Conservation (phyloP, 1,284 basidiomycete genomes). For the Marasmius oreades region DNA sequence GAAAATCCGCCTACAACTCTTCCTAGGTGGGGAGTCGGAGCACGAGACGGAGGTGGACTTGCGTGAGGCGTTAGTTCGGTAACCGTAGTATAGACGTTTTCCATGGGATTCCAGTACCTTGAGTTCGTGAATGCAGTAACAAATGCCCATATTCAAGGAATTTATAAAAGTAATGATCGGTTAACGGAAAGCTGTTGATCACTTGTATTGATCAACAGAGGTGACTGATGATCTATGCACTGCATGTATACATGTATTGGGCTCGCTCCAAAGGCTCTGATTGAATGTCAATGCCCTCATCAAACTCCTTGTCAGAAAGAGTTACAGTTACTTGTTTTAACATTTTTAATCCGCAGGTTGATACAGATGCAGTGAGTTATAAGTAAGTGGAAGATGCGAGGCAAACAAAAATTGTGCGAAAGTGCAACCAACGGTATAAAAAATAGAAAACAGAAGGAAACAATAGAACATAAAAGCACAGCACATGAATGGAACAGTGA, state of each 20-base stretch:
- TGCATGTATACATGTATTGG: too few relatives aligned
- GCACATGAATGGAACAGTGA: not conserved
- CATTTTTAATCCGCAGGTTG: conserved; percentile 4
- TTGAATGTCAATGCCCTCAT: too few relatives aligned
- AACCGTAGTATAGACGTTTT: not conserved
- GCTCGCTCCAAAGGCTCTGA: too few relatives aligned
- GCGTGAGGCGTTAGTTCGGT: not conserved
- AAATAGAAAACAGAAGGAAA: not conserved
- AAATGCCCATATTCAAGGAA: too few relatives aligned
- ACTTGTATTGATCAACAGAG: too few relatives aligned
- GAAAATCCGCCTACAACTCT: not conserved
- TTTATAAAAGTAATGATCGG: too few relatives aligned
- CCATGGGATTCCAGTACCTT: not conserved
- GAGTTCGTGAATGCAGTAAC: not conserved
- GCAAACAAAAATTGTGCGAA: not conserved
- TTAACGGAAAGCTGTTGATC: too few relatives aligned
- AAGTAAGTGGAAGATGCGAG: not conserved
- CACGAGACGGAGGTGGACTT: not conserved
- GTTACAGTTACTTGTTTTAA: too few relatives aligned
- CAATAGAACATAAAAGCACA: conserved; percentile 1
- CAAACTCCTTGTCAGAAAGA: too few relatives aligned
- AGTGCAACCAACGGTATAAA: not conserved
- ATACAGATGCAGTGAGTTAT: conserved; percentile 17
- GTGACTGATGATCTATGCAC: too few relatives aligned
- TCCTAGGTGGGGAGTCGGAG: not conserved